A percentile compares a stretch with the other conserved stretches of the same genome.
Evolutionary conservation across 2,329 filamentous ascomycete genomes (phyloP).

Genomic region (Arachnomyces sp.): DNA sequence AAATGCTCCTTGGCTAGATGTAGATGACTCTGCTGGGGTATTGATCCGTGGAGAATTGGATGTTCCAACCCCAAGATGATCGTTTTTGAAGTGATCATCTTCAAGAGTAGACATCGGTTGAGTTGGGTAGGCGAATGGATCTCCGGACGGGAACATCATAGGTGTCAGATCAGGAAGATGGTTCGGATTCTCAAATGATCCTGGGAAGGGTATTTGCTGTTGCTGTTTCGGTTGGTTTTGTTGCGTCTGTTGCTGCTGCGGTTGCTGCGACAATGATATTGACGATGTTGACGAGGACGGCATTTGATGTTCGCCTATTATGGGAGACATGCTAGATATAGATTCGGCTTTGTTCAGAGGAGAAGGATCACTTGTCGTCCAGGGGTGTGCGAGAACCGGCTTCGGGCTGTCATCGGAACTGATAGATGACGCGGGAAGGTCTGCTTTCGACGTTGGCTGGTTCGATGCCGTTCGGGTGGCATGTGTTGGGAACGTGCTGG

Average conservation of each 20-base stretch:
- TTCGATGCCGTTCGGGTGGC: conserved; percentile 15
- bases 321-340: conserved; percentile 3
- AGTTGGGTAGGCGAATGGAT: conserved; percentile 44
- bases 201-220: conserved; percentile 20
- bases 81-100: conserved; percentile 33
- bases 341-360: conserved; percentile 5
- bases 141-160: conserved; percentile 45
- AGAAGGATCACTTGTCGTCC: conserved; percentile 5
- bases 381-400: background rate
- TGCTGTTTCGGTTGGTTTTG: conserved; percentile 5
- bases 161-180: conserved; percentile 42
- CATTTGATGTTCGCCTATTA: conserved; percentile 6
- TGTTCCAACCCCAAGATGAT: conserved; percentile 11
- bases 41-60: conserved; percentile 3
- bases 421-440: conserved; percentile 19
- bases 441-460: conserved; percentile 13
- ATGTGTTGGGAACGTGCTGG: conserved; percentile 35
- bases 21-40: conserved; percentile 16
- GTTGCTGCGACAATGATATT: conserved; percentile 3
- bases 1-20: conserved; percentile 14
- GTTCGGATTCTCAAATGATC: conserved; percentile 24
- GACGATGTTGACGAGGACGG: conserved; percentile 10
- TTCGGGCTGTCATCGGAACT: conserved; percentile 24
- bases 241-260: conserved; percentile 11
- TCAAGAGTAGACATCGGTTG: conserved; percentile 43